Evolutionary conservation across 331 rosid genomes (phyloP).

Genomic region (Spiraea crenata): DNA sequence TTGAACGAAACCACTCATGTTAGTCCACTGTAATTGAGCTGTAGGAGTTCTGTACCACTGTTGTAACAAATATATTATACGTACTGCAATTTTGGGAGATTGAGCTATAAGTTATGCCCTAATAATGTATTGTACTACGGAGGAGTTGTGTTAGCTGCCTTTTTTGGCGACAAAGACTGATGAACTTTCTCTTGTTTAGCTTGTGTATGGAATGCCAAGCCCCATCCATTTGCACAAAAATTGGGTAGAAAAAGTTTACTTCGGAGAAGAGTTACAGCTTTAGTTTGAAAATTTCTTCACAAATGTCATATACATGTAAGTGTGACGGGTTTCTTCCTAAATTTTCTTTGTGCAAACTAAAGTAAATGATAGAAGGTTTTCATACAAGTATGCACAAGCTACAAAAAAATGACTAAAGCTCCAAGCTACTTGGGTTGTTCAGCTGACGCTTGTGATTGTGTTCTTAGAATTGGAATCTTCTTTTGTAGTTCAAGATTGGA

Average conservation of each 20-base stretch:
- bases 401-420: conserved; percentile 24
- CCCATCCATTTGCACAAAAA: no score
- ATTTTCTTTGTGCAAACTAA: not conserved
- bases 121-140: not conserved
- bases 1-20: conserved; percentile 69
- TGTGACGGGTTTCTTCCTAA: not conserved
- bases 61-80: not conserved
- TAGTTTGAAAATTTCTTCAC: not conserved
- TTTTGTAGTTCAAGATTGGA: conserved; percentile 81
- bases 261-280: not conserved
- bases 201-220: no score
- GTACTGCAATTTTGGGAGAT: not conserved
- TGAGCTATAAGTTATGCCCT: not conserved
- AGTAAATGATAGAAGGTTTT: not conserved
- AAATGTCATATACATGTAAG: not conserved
- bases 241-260: not conserved
- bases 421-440: conserved; percentile 47
- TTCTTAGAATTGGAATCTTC: conserved; percentile 56
- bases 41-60: not conserved
- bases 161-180: not conserved
- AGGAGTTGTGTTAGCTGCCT: not conserved
- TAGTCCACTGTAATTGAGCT: conserved; percentile 43
- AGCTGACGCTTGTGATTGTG: conserved; percentile 37
- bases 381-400: not conserved
- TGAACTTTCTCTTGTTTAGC: no score